phyloP scores from a whole-genome alignment of 2,329 filamentous ascomycete genomes.

The Cladophialophora exuberans region DNA sequence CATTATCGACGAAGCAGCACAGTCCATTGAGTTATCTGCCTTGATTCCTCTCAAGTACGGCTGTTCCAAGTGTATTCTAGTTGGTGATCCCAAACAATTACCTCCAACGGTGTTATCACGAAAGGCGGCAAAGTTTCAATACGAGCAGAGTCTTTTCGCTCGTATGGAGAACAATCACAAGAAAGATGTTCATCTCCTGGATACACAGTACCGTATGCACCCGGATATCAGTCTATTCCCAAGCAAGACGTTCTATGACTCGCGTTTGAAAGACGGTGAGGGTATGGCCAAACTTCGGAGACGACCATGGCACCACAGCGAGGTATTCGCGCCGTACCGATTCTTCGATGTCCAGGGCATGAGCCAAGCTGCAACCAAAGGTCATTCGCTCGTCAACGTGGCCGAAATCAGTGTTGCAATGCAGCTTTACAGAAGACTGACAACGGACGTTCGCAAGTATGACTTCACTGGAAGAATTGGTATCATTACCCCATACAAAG shows the following conservation, averaged over 20 bases:
- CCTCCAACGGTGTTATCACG: slow-evolving; percentile 95
- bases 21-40: slow-evolving; percentile 96
- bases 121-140: slow-evolving; percentile 87
- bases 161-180: slow-evolving; percentile 95
- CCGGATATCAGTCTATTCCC: slow-evolving; percentile 93
- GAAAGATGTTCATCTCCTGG: slow-evolving; percentile 86
- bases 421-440: slow-evolving; percentile 79
- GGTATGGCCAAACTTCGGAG: slow-evolving; percentile 77
- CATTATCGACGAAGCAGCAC: slow-evolving; percentile 95
- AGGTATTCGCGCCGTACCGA: slow-evolving; percentile 84
- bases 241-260: slow-evolving; percentile 89
- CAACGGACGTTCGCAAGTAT: slow-evolving; percentile 68
- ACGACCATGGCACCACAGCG: slow-evolving; percentile 82
- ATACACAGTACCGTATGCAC: slow-evolving; percentile 99
- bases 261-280: slow-evolving; percentile 78
- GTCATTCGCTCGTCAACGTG: slow-evolving; percentile 87
- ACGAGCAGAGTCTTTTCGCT: slow-evolving; percentile 97
- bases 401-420: slow-evolving; percentile 86
- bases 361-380: slow-evolving; percentile 77
- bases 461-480: slow-evolving; percentile 84
- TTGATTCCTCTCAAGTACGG: slow-evolving; percentile 97
- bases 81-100: slow-evolving; percentile 96
- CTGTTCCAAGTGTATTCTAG: slow-evolving; percentile 92
- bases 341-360: slow-evolving; percentile 96
- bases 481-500: slow-evolving; percentile 98